These are phyloP conservation scores for Xylariales sp. DNA, from an alignment of 2,329 filamentous ascomycete genomes.

Conservation along the genomic window DNA sequence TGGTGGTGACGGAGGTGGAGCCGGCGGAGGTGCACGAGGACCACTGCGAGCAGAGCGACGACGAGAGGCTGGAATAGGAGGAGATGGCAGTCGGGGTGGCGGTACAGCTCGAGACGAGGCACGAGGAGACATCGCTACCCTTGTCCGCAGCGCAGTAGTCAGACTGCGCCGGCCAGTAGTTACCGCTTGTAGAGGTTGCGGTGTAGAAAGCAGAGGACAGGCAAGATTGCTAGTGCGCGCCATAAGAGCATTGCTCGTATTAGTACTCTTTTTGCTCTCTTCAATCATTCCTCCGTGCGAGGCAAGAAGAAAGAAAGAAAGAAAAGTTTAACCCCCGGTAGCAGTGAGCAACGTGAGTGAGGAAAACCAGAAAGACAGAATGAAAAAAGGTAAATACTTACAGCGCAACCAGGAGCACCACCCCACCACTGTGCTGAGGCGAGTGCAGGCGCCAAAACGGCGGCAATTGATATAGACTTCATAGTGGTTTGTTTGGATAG, in stretches of 20 bases:
- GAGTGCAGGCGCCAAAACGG: conserved; percentile 20
- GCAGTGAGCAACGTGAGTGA: background rate
- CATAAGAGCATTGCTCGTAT: conserved; percentile 7
- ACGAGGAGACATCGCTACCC: conserved; percentile 20
- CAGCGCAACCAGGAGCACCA: conserved; percentile 37
- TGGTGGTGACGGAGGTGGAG: conserved; percentile 32
- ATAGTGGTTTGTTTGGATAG: too few relatives aligned
- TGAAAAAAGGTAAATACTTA: conserved; percentile 19
- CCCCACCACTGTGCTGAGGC: conserved; percentile 31
- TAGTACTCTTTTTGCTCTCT: background rate
- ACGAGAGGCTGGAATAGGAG: conserved; percentile 29
- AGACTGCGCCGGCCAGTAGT: conserved; percentile 25
- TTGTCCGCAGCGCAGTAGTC: conserved; percentile 23
- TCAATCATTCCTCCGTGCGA: too few relatives aligned
- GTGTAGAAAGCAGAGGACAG: conserved; percentile 33
- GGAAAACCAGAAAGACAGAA: background rate
- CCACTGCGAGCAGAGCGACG: conserved; percentile 35
- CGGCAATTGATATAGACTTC: conserved; percentile 23
- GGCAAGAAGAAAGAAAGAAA: too few relatives aligned
- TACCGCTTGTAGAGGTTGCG: conserved; percentile 20
- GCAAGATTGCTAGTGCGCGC: conserved; percentile 31
- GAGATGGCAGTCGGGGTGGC: conserved; percentile 18
- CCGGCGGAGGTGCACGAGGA: conserved; percentile 33
- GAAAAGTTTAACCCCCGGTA: background rate
- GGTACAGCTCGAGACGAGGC: conserved; percentile 22